phyloP scores from a whole-genome alignment of 805 yeast genomes.

The Saturnispora sanitii region DNA sequence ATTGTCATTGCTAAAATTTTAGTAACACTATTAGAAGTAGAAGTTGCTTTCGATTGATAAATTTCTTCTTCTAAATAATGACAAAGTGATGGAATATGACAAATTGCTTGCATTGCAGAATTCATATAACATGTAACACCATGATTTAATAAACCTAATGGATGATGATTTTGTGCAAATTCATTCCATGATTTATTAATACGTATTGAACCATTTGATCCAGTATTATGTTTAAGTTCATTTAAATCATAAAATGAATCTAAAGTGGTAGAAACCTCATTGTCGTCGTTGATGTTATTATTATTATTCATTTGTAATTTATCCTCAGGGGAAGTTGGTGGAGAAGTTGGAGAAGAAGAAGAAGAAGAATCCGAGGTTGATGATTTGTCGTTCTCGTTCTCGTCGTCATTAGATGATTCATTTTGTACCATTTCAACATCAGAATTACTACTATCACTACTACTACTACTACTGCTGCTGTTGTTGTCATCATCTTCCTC shows the following conservation, averaged over 20 bases:
- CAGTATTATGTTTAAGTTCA: conserved; percentile 50
- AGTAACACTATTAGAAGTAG: conserved; percentile 36
- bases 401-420: conserved; percentile 10
- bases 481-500: no score
- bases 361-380: no score
- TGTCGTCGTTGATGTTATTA: conserved; percentile 20
- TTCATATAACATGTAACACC: conserved; percentile 97
- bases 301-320: background rate
- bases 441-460: no score
- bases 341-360: no score
- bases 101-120: conserved; percentile 83
- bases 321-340: conserved; percentile 6
- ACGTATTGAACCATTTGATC: conserved; percentile 48
- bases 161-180: conserved; percentile 39
- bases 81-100: conserved; percentile 85
- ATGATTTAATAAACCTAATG: conserved; percentile 70
- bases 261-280: conserved; percentile 10
- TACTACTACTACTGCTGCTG: no score
- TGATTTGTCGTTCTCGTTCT: conserved; percentile 14
- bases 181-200: conserved; percentile 69
- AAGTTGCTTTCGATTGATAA: no score
- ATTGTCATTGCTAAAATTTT: conserved; percentile 56
- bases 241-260: conserved; percentile 46
- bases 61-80: conserved; percentile 71
- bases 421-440: no score